Evolutionary conservation across 495 filamentous ascomycete genomes (phyloP).

Genomic region (Hyaloscypha finlandica): DNA sequence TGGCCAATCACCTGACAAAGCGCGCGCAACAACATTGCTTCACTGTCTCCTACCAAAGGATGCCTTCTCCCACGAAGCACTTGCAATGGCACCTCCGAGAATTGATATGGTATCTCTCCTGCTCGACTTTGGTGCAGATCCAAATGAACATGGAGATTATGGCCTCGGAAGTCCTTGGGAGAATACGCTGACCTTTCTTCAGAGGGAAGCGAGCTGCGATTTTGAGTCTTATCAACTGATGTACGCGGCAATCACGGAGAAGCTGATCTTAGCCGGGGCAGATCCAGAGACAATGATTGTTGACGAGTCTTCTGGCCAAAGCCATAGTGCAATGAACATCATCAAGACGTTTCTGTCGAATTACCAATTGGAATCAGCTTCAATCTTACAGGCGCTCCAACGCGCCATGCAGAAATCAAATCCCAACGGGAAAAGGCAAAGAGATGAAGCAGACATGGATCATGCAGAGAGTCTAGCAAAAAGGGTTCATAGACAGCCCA

Average conservation of each 20-base stretch:
- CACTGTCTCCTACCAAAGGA: not conserved
- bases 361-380: not conserved
- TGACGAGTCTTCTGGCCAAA: too few species aligned
- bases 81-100: not conserved
- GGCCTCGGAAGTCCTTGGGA: not conserved
- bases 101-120: slow-evolving; percentile 4
- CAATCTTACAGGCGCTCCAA: too few species aligned
- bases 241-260: too few species aligned
- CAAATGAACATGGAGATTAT: not conserved
- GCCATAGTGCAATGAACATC: not conserved
- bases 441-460: too few species aligned
- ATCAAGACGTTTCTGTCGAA: not conserved
- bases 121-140: slow-evolving; percentile 11
- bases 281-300: too few species aligned
- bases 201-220: too few species aligned
- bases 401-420: too few species aligned
- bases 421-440: too few species aligned
- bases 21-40: not conserved
- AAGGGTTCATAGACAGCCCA: too few species aligned
- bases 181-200: not conserved
- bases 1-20: not conserved
- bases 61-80: not conserved
- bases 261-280: too few species aligned
- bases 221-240: too few species aligned
- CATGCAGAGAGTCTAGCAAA: too few species aligned